These are phyloP conservation scores for Penicillium sp. DNA, from an alignment of 2,329 filamentous ascomycete genomes.

Conservation along the genomic window DNA sequence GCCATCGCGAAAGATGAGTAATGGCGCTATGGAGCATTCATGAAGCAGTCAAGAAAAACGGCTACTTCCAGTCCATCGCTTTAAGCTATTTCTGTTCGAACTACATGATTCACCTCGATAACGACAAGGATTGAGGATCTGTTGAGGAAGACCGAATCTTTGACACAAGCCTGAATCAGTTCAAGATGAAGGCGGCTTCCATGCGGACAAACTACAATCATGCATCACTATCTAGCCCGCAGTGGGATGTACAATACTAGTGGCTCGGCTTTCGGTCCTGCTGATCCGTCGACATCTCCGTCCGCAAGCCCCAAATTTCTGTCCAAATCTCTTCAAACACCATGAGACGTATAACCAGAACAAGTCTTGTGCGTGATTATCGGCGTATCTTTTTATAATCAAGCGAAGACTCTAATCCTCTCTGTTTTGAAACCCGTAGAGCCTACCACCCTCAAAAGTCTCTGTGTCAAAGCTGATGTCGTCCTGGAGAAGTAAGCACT, in stretches of 20 bases:
- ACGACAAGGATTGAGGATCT: not conserved
- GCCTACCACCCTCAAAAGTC: no score
- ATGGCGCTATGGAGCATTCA: conserved; percentile 39
- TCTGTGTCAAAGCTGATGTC: no score
- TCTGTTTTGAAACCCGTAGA: no score
- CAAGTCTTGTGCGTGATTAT: no score
- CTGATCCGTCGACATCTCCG: no score
- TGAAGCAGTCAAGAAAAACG: conserved; percentile 25
- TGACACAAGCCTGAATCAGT: conserved; percentile 34
- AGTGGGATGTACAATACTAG: conserved; percentile 20
- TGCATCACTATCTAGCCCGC: conserved; percentile 36
- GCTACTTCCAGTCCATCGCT: conserved; percentile 27
- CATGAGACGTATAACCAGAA: no score
- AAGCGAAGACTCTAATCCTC: no score
- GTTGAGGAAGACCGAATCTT: not conserved
- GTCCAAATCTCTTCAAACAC: no score
- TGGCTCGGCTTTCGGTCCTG: conserved; percentile 1
- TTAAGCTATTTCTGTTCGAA: conserved; percentile 41
- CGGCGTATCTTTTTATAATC: no score
- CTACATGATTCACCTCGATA: conserved; percentile 38
- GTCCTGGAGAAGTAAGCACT: no score
- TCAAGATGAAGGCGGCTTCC: conserved; percentile 44
- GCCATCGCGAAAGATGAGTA: conserved; percentile 44
- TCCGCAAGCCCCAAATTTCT: no score
- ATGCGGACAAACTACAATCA: conserved; percentile 37